A percentile compares a stretch with the other conserved stretches of the same genome.
Conservation (phyloP, 139 green algal genomes). For the Nannochloris sp. region DNA sequence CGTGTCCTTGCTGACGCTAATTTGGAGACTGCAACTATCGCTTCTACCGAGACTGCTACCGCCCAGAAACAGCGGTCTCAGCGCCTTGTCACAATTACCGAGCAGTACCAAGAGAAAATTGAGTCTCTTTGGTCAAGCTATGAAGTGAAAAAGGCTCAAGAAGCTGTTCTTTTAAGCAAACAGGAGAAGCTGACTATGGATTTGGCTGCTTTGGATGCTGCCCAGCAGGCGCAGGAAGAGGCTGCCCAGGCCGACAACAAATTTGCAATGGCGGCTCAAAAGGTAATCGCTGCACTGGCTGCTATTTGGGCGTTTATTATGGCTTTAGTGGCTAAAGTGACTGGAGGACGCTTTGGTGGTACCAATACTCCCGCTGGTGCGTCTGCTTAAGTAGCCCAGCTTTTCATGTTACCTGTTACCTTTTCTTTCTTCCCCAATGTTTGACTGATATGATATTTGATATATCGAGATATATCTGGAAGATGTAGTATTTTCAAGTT, state of each 20-base stretch:
- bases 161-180: not conserved
- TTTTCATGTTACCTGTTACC: not conserved
- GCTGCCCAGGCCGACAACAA: not conserved
- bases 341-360: not conserved
- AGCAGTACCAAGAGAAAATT: conserved; percentile 9
- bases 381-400: not conserved
- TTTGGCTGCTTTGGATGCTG: not conserved
- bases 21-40: not conserved
- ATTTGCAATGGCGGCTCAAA: not conserved
- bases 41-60: too few species aligned
- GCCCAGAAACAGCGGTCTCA: too few species aligned
- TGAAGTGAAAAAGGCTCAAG: not conserved
- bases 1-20: not conserved
- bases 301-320: not conserved
- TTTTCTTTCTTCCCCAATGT: not conserved
- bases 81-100: not conserved
- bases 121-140: not conserved
- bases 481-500: not conserved
- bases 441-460: not conserved
- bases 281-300: not conserved
- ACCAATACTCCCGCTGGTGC: not conserved
- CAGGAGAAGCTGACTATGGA: conserved; percentile 1
- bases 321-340: not conserved
- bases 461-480: not conserved
- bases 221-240: not conserved